Base-by-base conservation (phyloP, 495 filamentous ascomycete species). In the Tuber melanosporum region DNA sequence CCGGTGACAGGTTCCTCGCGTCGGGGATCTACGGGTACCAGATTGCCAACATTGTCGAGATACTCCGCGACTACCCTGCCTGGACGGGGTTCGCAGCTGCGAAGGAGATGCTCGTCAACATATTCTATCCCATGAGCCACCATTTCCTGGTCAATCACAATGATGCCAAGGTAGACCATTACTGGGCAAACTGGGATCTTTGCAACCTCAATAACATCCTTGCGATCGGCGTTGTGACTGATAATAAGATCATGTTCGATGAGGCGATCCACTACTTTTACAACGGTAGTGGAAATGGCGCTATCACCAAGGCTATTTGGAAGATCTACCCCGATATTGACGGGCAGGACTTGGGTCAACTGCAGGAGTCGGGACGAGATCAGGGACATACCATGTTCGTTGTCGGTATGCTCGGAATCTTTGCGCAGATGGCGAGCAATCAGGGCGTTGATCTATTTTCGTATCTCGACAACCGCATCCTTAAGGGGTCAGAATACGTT, bases 151-250 rank as follows among this genome's bases (percentile, higher is more conserved):
- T 79, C 14, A 75, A 82, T 26, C 85, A 87, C 70, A 84, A 85
- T 70, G 80, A 69, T 17, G 82, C 82, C 32, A 79, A 77, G n/a
- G 74, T 83, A 41, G 79, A 85, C 70, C 85, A 86, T 69, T 86
- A 85, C 78, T 87, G 82, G 76, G 85, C 85, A 17, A 87, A 87
- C 71, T 87, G 86, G 77, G 86, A 87, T 70, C 79, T 85, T 39
- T 86, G 84, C 75, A 87, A 87, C 69, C 81, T 87, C 14, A 85
- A 85, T 26, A 83, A 81, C 0, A 79, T 84, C 14, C 71, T 85
- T 22, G 83, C 86, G 14, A 85, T 87, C 73, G 84, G 85, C 26
- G 81, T 87, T 36, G 76, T 86, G 7, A 76, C 82, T 1, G 86
- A 87, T 69, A 86, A 87, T 52, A 32, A 79, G 73, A 86, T 85